A percentile compares a stretch with the other conserved stretches of the same genome.
phyloP scores from a whole-genome alignment of 1,284 basidiomycete species.

The Trametes polyzona region DNA sequence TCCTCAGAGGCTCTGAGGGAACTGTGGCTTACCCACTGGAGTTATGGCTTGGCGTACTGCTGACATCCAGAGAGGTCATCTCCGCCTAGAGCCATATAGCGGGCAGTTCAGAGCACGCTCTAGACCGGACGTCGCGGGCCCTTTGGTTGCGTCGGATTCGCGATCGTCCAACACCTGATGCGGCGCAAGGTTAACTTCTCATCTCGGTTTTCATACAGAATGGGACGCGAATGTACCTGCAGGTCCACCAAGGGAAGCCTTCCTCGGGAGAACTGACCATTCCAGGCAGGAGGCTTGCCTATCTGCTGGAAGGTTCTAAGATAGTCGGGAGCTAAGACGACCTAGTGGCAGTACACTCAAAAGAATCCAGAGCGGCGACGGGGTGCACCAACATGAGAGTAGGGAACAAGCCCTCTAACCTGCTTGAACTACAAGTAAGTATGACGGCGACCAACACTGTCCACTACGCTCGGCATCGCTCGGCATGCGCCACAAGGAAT shows the following conservation, averaged over 20 bases:
- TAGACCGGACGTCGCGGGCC: no score
- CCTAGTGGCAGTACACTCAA: no score
- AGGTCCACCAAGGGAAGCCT: neutral
- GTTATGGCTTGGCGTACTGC: neutral
- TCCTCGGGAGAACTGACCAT: neutral
- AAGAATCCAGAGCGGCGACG: no score
- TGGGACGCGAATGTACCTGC: neutral
- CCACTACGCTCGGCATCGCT: constrained; percentile 5
- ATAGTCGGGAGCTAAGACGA: no score
- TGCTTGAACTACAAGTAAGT: neutral
- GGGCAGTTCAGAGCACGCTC: no score
- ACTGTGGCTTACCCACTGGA: no score
- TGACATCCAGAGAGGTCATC: neutral
- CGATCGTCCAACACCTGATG: neutral
- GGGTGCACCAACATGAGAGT: no score
- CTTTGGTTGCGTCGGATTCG: neutral
- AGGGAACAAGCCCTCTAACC: no score
- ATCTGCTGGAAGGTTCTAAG: no score
- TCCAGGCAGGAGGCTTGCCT: neutral
- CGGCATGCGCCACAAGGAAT: constrained; percentile 1
- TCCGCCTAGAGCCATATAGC: no score
- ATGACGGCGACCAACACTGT: neutral
- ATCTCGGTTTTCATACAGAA: neutral
- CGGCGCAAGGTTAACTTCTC: neutral
- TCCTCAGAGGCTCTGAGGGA: no score